Percentiles rank a stretch among this genome's conserved stretches.
These are phyloP conservation scores for Osmanthus fragrans DNA, from an alignment of 257 asterid genomes.

Conservation along the genomic window DNA sequence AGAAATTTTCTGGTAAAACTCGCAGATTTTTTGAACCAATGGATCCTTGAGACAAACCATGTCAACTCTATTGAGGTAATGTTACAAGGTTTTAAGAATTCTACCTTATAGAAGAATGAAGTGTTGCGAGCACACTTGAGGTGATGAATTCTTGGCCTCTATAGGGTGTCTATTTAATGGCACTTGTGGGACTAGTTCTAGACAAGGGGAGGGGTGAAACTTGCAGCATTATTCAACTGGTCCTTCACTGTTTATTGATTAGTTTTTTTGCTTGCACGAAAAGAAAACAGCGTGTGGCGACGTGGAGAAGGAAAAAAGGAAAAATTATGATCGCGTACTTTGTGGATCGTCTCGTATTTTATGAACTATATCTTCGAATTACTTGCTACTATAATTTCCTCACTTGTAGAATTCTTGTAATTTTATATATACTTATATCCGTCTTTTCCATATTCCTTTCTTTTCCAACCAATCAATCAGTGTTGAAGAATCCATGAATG, in stretches of 20 bases:
- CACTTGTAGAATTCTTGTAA: not conserved
- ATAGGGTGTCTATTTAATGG: slow-evolving; percentile 47
- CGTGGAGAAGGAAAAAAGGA: not conserved
- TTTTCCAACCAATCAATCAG: too few relatives aligned
- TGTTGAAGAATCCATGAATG: too few relatives aligned
- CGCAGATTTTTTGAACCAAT: slow-evolving; percentile 52
- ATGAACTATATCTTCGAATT: not conserved
- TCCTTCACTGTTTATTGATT: not conserved
- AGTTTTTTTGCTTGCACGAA: not conserved
- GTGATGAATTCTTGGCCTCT: slow-evolving; percentile 6
- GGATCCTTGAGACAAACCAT: slow-evolving; percentile 87
- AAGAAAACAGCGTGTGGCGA: not conserved
- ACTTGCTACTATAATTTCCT: not conserved
- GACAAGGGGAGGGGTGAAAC: not conserved
- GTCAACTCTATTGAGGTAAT: slow-evolving; percentile 31
- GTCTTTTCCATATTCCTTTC: too few relatives aligned
- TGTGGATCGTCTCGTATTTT: not conserved
- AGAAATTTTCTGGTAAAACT: slow-evolving; percentile 63
- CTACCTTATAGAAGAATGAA: not conserved
- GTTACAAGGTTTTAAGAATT: not conserved
- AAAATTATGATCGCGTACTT: not conserved
- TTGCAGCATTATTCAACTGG: not conserved
- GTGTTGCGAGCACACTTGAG: slow-evolving; percentile 14
- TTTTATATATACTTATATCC: too few relatives aligned
- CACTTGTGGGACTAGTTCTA: slow-evolving; percentile 34